These are phyloP conservation scores for Candida dubliniensis DNA, from an alignment of 1,139 yeast species.

Conservation along the genomic window DNA sequence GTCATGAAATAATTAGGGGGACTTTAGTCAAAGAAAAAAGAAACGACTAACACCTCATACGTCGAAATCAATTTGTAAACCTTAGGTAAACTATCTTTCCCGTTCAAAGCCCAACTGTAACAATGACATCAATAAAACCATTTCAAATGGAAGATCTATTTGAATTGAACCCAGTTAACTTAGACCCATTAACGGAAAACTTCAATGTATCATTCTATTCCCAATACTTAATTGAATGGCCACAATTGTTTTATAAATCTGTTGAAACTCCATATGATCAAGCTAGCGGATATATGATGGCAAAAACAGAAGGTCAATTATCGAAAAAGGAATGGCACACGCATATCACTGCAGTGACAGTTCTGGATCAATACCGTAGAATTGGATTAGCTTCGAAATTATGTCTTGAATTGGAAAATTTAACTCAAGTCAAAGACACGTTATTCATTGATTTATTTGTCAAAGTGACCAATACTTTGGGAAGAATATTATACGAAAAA, in stretches of 20 bases:
- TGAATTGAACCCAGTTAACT: slow-evolving; percentile 67
- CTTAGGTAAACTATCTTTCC: too few species aligned
- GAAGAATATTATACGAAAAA: slow-evolving; percentile 78
- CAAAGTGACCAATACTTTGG: slow-evolving; percentile 77
- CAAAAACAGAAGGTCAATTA: slow-evolving; percentile 84
- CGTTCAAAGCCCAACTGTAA: neutral
- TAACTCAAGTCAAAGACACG: slow-evolving; percentile 64
- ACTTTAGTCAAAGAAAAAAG: neutral
- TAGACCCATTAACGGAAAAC: slow-evolving; percentile 89
- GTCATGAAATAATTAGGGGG: neutral
- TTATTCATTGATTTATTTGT: slow-evolving; percentile 90
- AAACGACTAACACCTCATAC: too few species aligned
- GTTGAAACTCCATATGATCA: slow-evolving; percentile 36
- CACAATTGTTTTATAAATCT: slow-evolving; percentile 82
- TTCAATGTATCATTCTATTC: slow-evolving; percentile 82
- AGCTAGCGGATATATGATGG: slow-evolving; percentile 84
- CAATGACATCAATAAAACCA: slow-evolving; percentile 80
- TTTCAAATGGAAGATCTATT: slow-evolving; percentile 85
- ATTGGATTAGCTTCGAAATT: slow-evolving; percentile 80
- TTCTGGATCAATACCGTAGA: slow-evolving; percentile 78
- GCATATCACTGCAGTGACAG: slow-evolving; percentile 95
- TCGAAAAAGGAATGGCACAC: slow-evolving; percentile 85
- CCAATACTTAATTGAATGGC: slow-evolving; percentile 85
- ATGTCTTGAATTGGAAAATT: slow-evolving; percentile 69
- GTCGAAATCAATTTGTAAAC: too few species aligned